Evolutionary conservation across 306 rosid genomes (phyloP), one percentile per base, ranked within the genome.

Genomic region (Vicia faba): DNA sequence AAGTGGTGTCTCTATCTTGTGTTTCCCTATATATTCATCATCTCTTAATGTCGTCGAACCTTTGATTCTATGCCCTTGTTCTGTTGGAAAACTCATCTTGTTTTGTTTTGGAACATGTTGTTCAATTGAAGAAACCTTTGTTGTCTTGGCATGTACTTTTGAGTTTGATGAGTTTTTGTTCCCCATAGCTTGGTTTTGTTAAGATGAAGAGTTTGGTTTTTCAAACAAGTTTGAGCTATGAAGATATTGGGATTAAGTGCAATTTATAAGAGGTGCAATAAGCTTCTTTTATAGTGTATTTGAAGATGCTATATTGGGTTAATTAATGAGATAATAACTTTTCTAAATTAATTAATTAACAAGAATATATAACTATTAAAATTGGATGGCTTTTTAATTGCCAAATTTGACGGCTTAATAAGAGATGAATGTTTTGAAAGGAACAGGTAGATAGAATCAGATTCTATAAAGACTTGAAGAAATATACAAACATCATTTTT

Each of bases 201-300:
- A 14, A 28, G 63, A 49, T 44, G 56, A 28, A 35, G 73, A 45
- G 15, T 51, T 7, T 39, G 78, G 72, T 41, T 56, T 56, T 25
- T 26, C 41, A 48, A 71, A 11, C 10, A 13, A 12, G 46, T 25
- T 31, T 55, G 45, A 70, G 64, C 46, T 77, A 12, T 31, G 19
- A 61, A 25, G 76, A 50, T 61, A 53, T 38, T 20, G 57, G 39
- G 61, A 14, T 43, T 46, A 62, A 61, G 35, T 64, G 39, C 29
- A 56, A 12, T 2, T 65, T 58, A 49, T 4, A 45, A 68, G 67
- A 19, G 35, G 8, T 2, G 67, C 19, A 6, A 4, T 7, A 28
- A 11, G 62, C 63, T 28, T 23, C 33, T 63, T 79, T 75, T 79
- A 82, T 82, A 74, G 68, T 57, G 75, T 53, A 20, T 53, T 23